Percentiles rank a stretch among this genome's conserved stretches.
These are phyloP conservation scores for Agastache rugosa DNA, from an alignment of 257 asterid genomes.

Conservation along the genomic window DNA sequence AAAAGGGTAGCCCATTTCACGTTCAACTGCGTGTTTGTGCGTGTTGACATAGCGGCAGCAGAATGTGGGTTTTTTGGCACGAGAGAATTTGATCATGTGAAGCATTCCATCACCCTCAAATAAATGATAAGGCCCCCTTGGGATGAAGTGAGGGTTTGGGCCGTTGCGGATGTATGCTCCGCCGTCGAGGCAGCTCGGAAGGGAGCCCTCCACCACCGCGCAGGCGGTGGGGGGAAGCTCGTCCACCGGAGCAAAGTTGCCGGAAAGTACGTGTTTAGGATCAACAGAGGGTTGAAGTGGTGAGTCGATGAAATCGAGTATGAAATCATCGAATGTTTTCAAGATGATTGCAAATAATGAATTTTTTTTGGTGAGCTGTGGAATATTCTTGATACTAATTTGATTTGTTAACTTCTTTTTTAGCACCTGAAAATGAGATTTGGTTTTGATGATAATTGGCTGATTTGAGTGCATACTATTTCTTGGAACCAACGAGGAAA, in stretches of 20 bases:
- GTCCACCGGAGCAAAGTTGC: not conserved
- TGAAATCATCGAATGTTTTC: not conserved
- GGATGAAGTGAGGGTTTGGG: slow-evolving; percentile 26
- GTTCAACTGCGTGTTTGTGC: slow-evolving; percentile 28
- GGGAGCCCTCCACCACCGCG: slow-evolving; percentile 22
- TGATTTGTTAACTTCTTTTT: not conserved
- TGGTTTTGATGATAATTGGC: not conserved
- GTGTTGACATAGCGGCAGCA: slow-evolving; percentile 32
- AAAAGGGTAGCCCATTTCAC: slow-evolving; percentile 19
- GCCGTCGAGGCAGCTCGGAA: slow-evolving; percentile 25
- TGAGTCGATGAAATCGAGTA: slow-evolving; percentile 2
- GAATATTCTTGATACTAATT: not conserved
- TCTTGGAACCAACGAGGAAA: too few species aligned
- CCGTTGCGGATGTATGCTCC: slow-evolving; percentile 33
- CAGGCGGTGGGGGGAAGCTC: slow-evolving; percentile 35
- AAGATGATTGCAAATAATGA: not conserved
- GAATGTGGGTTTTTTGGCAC: not conserved
- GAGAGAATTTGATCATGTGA: slow-evolving; percentile 23
- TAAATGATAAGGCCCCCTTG: slow-evolving; percentile 24
- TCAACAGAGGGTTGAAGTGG: slow-evolving; percentile 23
- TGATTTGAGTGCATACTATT: too few species aligned
- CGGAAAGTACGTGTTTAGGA: not conserved
- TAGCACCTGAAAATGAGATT: not conserved
- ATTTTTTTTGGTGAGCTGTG: not conserved
- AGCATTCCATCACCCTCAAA: slow-evolving; percentile 32